Base-by-base conservation (phyloP, 345 rosid species). In the Arabidopsis suecica region DNA sequence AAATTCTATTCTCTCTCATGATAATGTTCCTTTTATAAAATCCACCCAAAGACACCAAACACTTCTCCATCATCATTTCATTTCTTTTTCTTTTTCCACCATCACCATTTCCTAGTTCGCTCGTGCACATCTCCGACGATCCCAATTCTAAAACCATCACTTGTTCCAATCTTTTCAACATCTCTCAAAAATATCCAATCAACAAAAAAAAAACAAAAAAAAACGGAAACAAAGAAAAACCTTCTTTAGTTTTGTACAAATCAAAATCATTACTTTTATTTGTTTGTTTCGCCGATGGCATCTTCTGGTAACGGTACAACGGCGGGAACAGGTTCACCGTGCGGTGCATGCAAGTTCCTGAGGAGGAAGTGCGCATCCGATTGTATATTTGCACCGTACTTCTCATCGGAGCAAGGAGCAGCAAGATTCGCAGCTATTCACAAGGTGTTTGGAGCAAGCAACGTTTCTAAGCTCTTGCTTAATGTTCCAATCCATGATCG, bases 361-460 rank as follows among this genome's bases (percentile, higher is more conserved):
- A 71, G 91, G 59, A 48, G 91, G 41, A 87, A 87, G 81, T 87
- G 91, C 48, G 84, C 82, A 5, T 41, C 82, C 11, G 88, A 82
- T 49, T 87, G 91, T 69, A 68, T 87, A 44, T 87, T 87, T 18
- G 83, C 83, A 32, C 83, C 89, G 1, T 87, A 87, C 65, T 87
- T 87, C 63, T 79, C 82, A 65, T 81, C 91, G 37, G 91, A 87
- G 16, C 91, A 84, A 78, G 91, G 91, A 28, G 80, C 86, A 13
- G 80, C 87, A 8, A 68, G 84, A 36, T 85, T 85, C 48, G 89
- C 89, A 25, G 91, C 89, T 51, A 81, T 87, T 33, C 91, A 87
- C 59, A 87, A 85, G 75, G 88, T 87, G n/a, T 87, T 87, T 65
- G 91, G 91, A 33, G 91, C 91, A n/a, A 87, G 91, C 47, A 87